Evolutionary conservation across 768 basidiomycete species (phyloP).

Genomic region (Asterophora lycoperdoides): DNA sequence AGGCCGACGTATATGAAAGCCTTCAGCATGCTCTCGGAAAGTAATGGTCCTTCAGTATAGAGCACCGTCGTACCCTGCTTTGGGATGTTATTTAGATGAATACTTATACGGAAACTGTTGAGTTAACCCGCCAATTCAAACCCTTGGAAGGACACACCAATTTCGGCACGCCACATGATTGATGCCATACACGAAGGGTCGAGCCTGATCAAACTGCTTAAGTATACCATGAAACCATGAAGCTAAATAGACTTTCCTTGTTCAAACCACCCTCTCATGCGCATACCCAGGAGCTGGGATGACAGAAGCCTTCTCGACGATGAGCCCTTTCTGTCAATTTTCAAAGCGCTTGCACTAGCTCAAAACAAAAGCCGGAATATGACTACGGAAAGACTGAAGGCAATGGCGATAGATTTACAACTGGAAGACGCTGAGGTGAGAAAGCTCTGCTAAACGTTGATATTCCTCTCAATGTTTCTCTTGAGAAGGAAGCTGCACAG

Average conservation of each 20-base stretch:
- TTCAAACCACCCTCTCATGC: slow-evolving; percentile 10
- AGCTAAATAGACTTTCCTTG: background rate
- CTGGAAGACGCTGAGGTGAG: slow-evolving; percentile 2
- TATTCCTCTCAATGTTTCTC: background rate
- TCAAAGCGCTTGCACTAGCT: slow-evolving; percentile 1
- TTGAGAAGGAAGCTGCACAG: slow-evolving; percentile 10
- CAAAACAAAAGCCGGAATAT: background rate
- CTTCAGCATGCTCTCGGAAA: slow-evolving; percentile 76
- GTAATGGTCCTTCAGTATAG: slow-evolving; percentile 4
- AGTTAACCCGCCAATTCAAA: too few relatives aligned
- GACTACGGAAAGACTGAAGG: slow-evolving; percentile 3
- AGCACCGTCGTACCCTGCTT: background rate
- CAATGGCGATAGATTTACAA: background rate
- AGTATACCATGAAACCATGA: too few relatives aligned
- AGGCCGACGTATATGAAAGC: slow-evolving; percentile 95
- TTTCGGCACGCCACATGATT: too few relatives aligned
- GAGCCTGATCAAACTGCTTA: too few relatives aligned
- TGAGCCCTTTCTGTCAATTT: slow-evolving; percentile 13
- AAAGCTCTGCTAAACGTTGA: background rate
- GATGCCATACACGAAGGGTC: too few relatives aligned
- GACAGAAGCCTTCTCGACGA: slow-evolving; percentile 21
- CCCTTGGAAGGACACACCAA: too few relatives aligned
- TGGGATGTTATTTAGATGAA: background rate
- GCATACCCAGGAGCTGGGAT: slow-evolving; percentile 18
- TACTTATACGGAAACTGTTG: too few relatives aligned